These are phyloP conservation scores for Anisodus acutangulus DNA, from an alignment of 257 asterid genomes.

Conservation along the genomic window DNA sequence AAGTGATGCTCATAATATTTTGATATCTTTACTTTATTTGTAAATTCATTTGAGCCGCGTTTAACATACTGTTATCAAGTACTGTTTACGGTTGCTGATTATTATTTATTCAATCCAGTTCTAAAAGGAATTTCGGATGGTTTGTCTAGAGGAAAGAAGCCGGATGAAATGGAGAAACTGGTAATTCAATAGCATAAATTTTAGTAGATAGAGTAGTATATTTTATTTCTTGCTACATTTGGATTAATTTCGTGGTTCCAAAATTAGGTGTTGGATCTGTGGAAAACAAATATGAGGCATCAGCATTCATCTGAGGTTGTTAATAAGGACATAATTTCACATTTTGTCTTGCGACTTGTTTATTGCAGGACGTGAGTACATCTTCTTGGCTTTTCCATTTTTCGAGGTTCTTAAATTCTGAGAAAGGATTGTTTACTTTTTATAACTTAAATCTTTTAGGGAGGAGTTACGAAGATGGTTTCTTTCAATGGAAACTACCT, in stretches of 20 bases:
- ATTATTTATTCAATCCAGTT: constrained; percentile 53
- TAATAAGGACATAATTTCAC: constrained; percentile 88
- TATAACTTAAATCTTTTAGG: constrained; percentile 39
- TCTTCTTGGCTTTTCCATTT: neutral
- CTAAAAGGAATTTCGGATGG: constrained; percentile 89
- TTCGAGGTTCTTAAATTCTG: constrained; percentile 7
- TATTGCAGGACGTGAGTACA: constrained; percentile 86
- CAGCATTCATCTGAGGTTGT: constrained; percentile 60
- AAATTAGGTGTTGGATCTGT: constrained; percentile 56
- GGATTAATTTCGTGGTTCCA: neutral
- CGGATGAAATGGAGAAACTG: constrained; percentile 73
- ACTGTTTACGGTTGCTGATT: neutral
- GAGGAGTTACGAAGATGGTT: constrained; percentile 94
- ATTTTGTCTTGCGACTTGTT: constrained; percentile 90
- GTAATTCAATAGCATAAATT: constrained; percentile 33
- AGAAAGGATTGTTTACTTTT: neutral
- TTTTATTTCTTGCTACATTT: neutral
- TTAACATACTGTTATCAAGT: neutral
- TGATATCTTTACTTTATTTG: neutral
- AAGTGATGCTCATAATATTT: too few species aligned
- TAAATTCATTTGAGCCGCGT: neutral
- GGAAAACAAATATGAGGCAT: constrained; percentile 73
- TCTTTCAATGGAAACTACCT: constrained; percentile 85
- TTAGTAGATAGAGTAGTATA: neutral
- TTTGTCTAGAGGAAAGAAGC: constrained; percentile 80